phyloP scores from a whole-genome alignment of 495 filamentous ascomycete species.

The Schizothecium vesticola region DNA sequence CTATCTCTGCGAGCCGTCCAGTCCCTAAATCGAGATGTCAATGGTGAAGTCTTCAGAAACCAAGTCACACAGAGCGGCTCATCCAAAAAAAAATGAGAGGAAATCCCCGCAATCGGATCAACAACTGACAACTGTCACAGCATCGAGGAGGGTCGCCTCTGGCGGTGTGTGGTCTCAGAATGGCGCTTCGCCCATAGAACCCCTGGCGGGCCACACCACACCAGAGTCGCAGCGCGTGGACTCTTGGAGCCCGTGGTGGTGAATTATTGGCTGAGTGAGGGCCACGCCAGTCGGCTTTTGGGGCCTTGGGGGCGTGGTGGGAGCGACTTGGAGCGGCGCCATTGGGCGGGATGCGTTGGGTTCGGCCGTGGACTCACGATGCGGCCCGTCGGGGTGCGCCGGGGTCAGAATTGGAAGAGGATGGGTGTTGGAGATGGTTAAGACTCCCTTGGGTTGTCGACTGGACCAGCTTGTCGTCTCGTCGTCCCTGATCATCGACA shows the following conservation, averaged over 20 bases:
- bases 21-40: no score
- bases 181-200: neutral
- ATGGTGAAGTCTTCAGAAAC: no score
- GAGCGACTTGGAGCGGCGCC: constrained; percentile 21
- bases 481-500: neutral
- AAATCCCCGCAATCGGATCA: no score
- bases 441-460: neutral
- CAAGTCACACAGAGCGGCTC: no score
- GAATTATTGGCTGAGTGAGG: constrained; percentile 20
- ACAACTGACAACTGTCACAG: neutral
- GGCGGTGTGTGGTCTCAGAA: neutral
- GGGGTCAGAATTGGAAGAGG: neutral
- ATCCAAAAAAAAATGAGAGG: no score
- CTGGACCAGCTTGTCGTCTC: neutral
- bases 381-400: neutral
- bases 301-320: constrained; percentile 2
- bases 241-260: neutral
- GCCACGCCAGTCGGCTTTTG: constrained; percentile 13
- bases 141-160: neutral
- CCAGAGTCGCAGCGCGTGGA: constrained; percentile 15
- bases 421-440: neutral
- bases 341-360: constrained; percentile 14
- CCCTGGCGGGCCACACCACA: constrained; percentile 2
- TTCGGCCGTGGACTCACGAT: constrained; percentile 4
- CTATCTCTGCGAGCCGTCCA: no score